Evolutionary conservation across 176 grass and related monocot genomes (phyloP).

Genomic region (Oryza rufipogon): DNA sequence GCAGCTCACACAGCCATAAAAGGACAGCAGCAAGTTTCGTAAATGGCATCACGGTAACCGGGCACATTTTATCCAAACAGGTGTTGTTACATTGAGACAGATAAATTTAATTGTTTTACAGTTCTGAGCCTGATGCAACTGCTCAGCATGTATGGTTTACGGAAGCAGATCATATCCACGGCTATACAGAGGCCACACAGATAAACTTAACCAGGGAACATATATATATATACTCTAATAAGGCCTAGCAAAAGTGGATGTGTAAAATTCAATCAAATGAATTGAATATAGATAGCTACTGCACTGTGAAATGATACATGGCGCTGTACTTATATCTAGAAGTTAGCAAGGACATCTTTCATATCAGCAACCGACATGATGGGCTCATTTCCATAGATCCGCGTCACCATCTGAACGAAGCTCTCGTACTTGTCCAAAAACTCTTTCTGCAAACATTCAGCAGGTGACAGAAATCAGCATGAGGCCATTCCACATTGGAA

Average conservation of each 20-base stretch:
- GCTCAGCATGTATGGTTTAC: neutral
- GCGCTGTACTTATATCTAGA: slow-evolving; percentile 54
- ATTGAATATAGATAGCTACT: slow-evolving; percentile 54
- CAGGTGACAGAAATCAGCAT: neutral
- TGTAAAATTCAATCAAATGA: slow-evolving; percentile 58
- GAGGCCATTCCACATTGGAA: neutral
- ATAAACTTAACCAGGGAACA: slow-evolving; percentile 30
- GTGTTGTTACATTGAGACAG: neutral
- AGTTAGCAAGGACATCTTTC: slow-evolving; percentile 57
- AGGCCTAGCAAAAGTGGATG: neutral
- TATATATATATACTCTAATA: neutral
- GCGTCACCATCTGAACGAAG: slow-evolving; percentile 81
- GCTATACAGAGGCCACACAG: slow-evolving; percentile 38
- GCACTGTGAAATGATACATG: slow-evolving; percentile 46
- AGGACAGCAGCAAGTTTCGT: neutral
- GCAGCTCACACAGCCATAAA: neutral
- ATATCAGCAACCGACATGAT: slow-evolving; percentile 75
- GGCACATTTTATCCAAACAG: neutral
- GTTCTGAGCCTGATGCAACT: neutral
- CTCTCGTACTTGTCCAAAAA: slow-evolving; percentile 88
- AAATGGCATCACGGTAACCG: neutral
- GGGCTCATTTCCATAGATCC: slow-evolving; percentile 76
- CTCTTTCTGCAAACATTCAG: slow-evolving; percentile 69
- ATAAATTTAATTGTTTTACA: neutral
- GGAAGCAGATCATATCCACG: neutral